These are phyloP conservation scores for Epichloe baconii DNA, from an alignment of 2,329 filamentous ascomycete species.

Conservation along the genomic window DNA sequence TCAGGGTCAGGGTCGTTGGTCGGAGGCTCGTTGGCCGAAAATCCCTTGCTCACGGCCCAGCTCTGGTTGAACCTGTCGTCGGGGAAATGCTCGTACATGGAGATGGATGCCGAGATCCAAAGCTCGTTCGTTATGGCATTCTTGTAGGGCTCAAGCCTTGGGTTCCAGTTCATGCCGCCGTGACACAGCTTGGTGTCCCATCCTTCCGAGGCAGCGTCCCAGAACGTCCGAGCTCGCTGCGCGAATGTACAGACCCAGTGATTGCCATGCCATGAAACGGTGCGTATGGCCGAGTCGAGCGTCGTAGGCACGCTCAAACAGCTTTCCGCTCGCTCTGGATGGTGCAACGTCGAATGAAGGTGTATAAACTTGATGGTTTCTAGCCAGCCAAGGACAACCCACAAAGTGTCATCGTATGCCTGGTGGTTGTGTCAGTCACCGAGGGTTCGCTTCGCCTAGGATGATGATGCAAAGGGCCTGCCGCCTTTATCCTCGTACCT, in stretches of 20 bases:
- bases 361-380: constrained; percentile 67
- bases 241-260: constrained; percentile 67
- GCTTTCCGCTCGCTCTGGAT: constrained; percentile 19
- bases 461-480: background rate
- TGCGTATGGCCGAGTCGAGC: constrained; percentile 10
- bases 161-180: constrained; percentile 89
- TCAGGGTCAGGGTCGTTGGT: constrained; percentile 25
- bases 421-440: constrained; percentile 19
- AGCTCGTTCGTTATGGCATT: constrained; percentile 94
- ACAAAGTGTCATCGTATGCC: constrained; percentile 89
- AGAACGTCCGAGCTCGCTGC: constrained; percentile 73
- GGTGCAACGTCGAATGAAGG: constrained; percentile 53
- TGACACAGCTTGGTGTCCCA: constrained; percentile 74
- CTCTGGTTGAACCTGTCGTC: constrained; percentile 64
- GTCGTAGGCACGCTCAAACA: constrained; percentile 4
- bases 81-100: constrained; percentile 83
- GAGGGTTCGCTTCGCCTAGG: background rate
- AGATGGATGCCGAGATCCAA: constrained; percentile 70
- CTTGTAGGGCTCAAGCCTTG: constrained; percentile 70
- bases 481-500: constrained; percentile 19
- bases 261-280: constrained; percentile 57
- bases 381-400: constrained; percentile 88
- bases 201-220: constrained; percentile 62
- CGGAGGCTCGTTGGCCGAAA: constrained; percentile 33
- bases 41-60: constrained; percentile 29